phyloP scores from a whole-genome alignment of 495 filamentous ascomycete genomes.

The Neurospora sp. region DNA sequence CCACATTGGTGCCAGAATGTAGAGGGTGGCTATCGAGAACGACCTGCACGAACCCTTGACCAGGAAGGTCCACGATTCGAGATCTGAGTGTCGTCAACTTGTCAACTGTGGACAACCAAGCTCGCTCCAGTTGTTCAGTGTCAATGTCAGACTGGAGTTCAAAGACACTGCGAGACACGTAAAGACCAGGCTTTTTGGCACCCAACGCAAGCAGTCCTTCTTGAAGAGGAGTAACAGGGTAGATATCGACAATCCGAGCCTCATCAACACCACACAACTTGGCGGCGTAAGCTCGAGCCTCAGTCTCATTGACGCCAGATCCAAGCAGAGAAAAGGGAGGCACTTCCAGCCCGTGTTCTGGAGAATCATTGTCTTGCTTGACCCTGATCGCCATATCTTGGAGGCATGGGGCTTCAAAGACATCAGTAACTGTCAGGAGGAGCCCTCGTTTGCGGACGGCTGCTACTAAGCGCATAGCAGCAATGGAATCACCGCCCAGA shows the following conservation, averaged over 20 bases:
- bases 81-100: background rate
- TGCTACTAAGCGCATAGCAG: conserved; percentile 45
- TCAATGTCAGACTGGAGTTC: background rate
- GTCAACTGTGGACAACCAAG: conserved; percentile 30
- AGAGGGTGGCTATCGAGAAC: background rate
- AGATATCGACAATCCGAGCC: conserved; percentile 30
- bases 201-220: conserved; percentile 35
- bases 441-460: conserved; percentile 39
- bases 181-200: conserved; percentile 28
- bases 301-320: background rate
- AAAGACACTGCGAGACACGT: conserved; percentile 13
- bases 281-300: background rate
- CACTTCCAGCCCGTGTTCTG: background rate
- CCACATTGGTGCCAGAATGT: background rate
- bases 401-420: conserved; percentile 41
- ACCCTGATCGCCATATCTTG: conserved; percentile 27
- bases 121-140: conserved; percentile 7
- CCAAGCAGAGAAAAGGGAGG: background rate
- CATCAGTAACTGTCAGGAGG: conserved; percentile 41
- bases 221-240: conserved; percentile 36
- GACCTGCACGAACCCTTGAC: background rate
- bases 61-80: background rate
- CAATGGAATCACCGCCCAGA: conserved; percentile 22
- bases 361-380: background rate
- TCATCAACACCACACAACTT: background rate